These are phyloP conservation scores for Acanthamoeba triangularis DNA, from an alignment of 208 protist species.

Conservation along the genomic window DNA sequence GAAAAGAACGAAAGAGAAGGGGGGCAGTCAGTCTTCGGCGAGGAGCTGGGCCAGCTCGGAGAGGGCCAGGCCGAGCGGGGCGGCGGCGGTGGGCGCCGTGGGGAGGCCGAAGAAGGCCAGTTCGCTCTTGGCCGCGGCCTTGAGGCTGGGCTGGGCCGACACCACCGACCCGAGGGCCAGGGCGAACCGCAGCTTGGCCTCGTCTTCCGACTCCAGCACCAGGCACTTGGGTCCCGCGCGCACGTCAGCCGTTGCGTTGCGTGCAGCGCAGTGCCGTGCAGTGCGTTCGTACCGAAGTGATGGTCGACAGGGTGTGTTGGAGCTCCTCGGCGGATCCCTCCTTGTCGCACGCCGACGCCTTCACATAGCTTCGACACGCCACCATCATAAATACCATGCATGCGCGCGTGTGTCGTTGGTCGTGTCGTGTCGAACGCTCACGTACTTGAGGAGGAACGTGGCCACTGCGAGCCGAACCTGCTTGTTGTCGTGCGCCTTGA, in stretches of 20 bases:
- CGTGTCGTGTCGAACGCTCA: neutral
- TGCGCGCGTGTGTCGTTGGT: neutral
- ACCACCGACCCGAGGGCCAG: neutral
- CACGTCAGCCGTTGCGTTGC: neutral
- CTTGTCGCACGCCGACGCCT: conserved; percentile 3
- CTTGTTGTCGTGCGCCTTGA: neutral
- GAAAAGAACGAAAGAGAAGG: too few relatives aligned
- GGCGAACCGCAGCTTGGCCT: neutral
- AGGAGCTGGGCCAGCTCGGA: neutral
- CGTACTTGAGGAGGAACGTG: conserved; percentile 5
- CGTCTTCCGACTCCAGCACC: neutral
- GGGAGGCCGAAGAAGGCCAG: neutral
- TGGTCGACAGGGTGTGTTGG: neutral
- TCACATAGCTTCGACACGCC: neutral
- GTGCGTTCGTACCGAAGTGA: neutral
- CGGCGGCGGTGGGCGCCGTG: neutral
- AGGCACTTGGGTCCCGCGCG: neutral
- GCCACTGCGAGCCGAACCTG: neutral
- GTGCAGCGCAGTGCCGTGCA: neutral
- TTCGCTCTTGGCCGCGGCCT: neutral
- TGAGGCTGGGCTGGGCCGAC: neutral
- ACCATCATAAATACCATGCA: neutral
- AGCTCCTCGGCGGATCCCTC: neutral
- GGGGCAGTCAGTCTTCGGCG: neutral
- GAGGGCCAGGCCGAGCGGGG: neutral